Base-by-base conservation (phyloP, 495 filamentous ascomycete genomes). In the Antarctomyces pellizariae region DNA sequence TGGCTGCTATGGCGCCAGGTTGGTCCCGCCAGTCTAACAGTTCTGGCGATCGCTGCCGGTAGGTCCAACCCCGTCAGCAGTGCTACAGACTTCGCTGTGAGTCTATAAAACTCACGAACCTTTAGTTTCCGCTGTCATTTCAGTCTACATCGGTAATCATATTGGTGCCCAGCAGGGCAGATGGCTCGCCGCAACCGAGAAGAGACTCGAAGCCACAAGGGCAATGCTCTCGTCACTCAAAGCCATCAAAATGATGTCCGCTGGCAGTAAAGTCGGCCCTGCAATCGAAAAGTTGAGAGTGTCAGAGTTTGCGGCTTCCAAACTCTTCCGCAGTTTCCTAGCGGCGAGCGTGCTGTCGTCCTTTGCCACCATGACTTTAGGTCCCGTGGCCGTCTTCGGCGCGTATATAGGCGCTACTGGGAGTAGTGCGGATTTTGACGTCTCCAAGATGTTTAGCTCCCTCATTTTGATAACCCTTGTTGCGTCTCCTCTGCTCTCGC, bases 211-310 rank as follows among this genome's bases (percentile, higher is more conserved):
- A 20, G 45, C 48, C 7, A 61, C 57, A 7, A 50, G 45, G 1
- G 36, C 46, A 2, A 64, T 62, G 55, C 45, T 64, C 3, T 49
- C 55, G 4, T 51, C 59, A 1, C 57, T 64, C 43, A 61, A 63
- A 34, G 49, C 54, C 5, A 46, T 68, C 24, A 67, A 64, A 32
- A 62, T 67, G 52, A 50, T 54, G 5, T 61, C 57, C 3, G 39
- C 63, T 11, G 50, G 46, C 1, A 32, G 46, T 6, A 28, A 28
- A 6, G 31, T 61, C 5, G 35, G 41, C 9, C 24, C 40, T 22
- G 46, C 36, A 13, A 35, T 67, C 1, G 55, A 67, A 25, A 44
- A 43, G 3, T 13, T 4, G 23, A 23, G 3, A 16, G 12, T 11
- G n/a, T n/a, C n/a, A n/a, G n/a, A n/a, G n/a, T n/a, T n/a, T n/a